Evolutionary conservation across 768 basidiomycete species (phyloP), one percentile per base, ranked within the genome.

Genomic region (Tremella fuciformis): DNA sequence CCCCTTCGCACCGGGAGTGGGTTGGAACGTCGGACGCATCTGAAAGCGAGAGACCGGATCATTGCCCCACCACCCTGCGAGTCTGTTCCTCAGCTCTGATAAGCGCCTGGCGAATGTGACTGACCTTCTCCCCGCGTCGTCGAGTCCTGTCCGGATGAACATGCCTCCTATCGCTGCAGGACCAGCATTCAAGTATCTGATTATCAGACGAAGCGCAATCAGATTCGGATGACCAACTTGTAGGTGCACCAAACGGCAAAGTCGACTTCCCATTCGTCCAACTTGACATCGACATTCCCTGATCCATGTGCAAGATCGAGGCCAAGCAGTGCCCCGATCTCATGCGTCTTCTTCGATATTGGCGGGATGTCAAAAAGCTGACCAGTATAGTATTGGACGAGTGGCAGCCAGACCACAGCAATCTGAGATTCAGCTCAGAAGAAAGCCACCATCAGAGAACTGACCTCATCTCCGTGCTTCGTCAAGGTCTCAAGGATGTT

Each of bases 181-280:
- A 4, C 94, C 91, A 16, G 92, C 88, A 79, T 97, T 98, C 59
- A 97, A 83, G 76, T 97, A 99, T 40, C 71, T 73, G 44, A 46
- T 4, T 6, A 15, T 46, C 42, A 46, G 42, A 34, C 18, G 49
- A n/a, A 38, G 51, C 16, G 15, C 19, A 24, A 39, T 15, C 13
- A 8, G 22, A 52, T 13, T 34, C 26, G 22, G 16, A 38, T 25
- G 3, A 39, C 62, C 75, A 60, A 76, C 75, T 78, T 98, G 83
- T 98, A 99, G 29, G 91, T 88, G 77, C 96, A 99, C 91, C 94
- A 98, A 37, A 93, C 93, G 2, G 94, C 96, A 74, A 97, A 98
- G 77, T 99, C 96, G 66, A 90, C 88, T 65, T 84, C 80, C 94
- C 96, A 99, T 59, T 91, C 88, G 75, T 94, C 90, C 64, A 99